Evolutionary conservation across 2,329 filamentous ascomycete species (phyloP).

Genomic region (Cladosporium sphaerospermum): DNA sequence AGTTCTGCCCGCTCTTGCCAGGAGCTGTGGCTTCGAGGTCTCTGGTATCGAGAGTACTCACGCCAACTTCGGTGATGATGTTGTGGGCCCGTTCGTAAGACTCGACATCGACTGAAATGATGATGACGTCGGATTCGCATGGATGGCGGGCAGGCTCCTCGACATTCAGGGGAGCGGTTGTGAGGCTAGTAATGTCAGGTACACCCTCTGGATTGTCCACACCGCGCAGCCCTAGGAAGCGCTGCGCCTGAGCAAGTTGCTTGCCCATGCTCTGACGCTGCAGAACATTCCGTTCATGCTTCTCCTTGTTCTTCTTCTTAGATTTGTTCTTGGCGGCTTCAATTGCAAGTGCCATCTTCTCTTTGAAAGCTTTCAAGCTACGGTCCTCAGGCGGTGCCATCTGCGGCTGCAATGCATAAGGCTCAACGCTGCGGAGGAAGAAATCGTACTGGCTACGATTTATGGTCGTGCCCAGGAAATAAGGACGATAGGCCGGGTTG

Average conservation of each 20-base stretch:
- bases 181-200: conserved; percentile 13
- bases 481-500: conserved; percentile 56
- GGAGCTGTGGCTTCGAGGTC: conserved; percentile 52
- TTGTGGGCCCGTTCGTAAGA: conserved; percentile 62
- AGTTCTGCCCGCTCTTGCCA: conserved; percentile 56
- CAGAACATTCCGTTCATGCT: conserved; percentile 39
- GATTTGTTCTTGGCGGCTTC: conserved; percentile 46
- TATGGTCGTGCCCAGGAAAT: conserved; percentile 57
- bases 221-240: conserved; percentile 58
- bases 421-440: conserved; percentile 21
- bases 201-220: conserved; percentile 8
- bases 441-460: conserved; percentile 40
- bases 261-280: conserved; percentile 49
- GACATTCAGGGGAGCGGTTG: conserved; percentile 37
- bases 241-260: conserved; percentile 58
- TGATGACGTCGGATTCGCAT: conserved; percentile 54
- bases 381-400: conserved; percentile 25
- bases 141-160: conserved; percentile 40
- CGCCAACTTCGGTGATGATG: conserved; percentile 76
- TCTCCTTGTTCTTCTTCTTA: conserved; percentile 36
- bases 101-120: conserved; percentile 79
- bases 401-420: background rate
- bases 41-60: conserved; percentile 71
- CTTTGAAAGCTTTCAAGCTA: conserved; percentile 45
- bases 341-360: conserved; percentile 49